A percentile compares a stretch with the other conserved stretches of the same genome.
phyloP scores from a whole-genome alignment of 2,329 filamentous ascomycete genomes.

The Fonsecaea pedrosoi region DNA sequence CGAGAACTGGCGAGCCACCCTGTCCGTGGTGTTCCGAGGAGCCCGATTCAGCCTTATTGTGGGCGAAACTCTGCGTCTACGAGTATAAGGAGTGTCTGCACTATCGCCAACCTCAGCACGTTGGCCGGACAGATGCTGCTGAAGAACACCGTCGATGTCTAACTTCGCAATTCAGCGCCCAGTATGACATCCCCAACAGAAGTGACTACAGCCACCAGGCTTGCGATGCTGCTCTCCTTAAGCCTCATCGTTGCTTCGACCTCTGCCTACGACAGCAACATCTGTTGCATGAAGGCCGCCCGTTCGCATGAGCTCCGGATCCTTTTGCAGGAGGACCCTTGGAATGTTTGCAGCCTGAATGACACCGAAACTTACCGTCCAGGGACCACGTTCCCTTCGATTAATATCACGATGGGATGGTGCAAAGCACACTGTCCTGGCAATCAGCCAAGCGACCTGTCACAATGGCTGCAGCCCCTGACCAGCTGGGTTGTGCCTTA shows the following conservation, averaged over 20 bases:
- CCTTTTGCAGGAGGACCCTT: background rate
- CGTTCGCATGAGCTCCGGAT: background rate
- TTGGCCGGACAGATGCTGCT: background rate
- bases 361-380: background rate
- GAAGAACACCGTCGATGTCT: background rate
- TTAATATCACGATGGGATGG: conserved; percentile 2
- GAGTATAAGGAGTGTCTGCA: background rate
- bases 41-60: background rate
- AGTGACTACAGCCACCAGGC: background rate
- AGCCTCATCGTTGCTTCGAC: background rate
- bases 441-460: conserved; percentile 5
- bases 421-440: conserved; percentile 1
- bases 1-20: background rate
- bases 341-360: background rate
- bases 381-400: background rate
- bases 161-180: background rate
- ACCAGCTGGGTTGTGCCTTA: conserved; percentile 11
- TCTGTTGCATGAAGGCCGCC: background rate
- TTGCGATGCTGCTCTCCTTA: background rate
- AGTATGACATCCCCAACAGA: background rate
- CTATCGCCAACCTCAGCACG: background rate
- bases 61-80: background rate
- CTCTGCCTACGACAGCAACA: background rate
- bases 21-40: background rate
- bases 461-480: conserved; percentile 15